Evolutionary conservation across 345 rosid genomes (phyloP).

Genomic region (Salix viminalis): DNA sequence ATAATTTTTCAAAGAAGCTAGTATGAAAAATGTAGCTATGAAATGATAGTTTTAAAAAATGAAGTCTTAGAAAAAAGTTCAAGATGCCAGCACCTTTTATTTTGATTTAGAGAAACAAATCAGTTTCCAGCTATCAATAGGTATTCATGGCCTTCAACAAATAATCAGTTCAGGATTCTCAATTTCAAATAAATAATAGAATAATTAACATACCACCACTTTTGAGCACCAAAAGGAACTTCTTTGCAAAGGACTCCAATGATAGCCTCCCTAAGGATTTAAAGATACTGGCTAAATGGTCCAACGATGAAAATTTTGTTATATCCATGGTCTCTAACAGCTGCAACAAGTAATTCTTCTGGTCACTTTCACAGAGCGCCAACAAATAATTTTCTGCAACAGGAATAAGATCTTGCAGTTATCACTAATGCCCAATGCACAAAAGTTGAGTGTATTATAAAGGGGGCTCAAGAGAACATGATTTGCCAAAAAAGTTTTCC

Average conservation of each 20-base stretch:
- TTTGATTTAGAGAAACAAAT: not conserved
- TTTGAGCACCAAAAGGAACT: slow-evolving; percentile 48
- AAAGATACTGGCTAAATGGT: slow-evolving; percentile 41
- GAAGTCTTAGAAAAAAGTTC: not conserved
- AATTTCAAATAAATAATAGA: not conserved
- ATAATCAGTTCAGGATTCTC: not conserved
- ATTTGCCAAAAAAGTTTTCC: not conserved
- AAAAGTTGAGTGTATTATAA: not conserved
- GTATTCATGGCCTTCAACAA: not conserved
- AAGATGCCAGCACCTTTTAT: not conserved
- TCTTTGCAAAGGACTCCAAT: slow-evolving; percentile 47
- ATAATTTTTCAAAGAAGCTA: not conserved
- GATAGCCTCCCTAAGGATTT: slow-evolving; percentile 57
- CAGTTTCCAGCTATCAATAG: not conserved
- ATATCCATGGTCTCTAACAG: slow-evolving; percentile 59
- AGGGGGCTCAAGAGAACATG: not conserved
- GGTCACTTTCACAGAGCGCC: slow-evolving; percentile 63
- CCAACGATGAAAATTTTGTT: slow-evolving; percentile 40
- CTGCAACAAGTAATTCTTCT: slow-evolving; percentile 47
- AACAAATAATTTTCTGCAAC: slow-evolving; percentile 66
- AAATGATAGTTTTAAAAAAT: not conserved
- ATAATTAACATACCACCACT: slow-evolving; percentile 40
- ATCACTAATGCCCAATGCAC: not conserved
- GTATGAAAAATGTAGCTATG: not conserved
- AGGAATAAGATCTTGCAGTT: slow-evolving; percentile 1